Percentiles rank a stretch among this genome's conserved stretches.
Evolutionary conservation across 345 rosid genomes (phyloP).

Genomic region (Corchorus olitorius): DNA sequence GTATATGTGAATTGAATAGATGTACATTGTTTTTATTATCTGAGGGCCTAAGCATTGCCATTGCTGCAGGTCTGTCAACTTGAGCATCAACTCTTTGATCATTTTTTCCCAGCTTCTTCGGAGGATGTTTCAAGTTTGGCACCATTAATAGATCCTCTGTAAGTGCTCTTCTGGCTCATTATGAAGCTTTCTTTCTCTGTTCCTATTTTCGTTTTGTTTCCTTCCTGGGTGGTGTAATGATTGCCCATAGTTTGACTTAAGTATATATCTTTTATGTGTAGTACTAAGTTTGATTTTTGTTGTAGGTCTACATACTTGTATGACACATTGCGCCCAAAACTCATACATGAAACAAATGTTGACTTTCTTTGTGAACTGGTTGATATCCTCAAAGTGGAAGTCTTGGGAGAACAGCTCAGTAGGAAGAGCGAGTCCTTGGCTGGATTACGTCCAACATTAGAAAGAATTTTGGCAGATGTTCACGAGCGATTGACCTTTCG

Average conservation of each 20-base stretch:
- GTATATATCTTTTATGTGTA: not conserved
- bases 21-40: not conserved
- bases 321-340: slow-evolving; percentile 91
- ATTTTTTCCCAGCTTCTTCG: slow-evolving; percentile 90
- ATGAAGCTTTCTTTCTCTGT: not conserved
- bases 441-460: slow-evolving; percentile 82
- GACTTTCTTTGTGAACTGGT: slow-evolving; percentile 96
- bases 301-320: slow-evolving; percentile 87
- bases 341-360: slow-evolving; percentile 83
- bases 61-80: slow-evolving; percentile 88
- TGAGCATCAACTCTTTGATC: slow-evolving; percentile 93
- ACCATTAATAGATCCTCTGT: slow-evolving; percentile 92
- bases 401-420: slow-evolving; percentile 79
- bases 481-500: slow-evolving; percentile 94
- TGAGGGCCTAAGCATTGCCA: slow-evolving; percentile 11
- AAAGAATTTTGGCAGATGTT: slow-evolving; percentile 91
- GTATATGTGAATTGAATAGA: not conserved
- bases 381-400: slow-evolving; percentile 93
- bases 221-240: not conserved
- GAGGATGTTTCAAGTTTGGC: slow-evolving; percentile 91
- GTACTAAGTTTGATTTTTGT: not conserved
- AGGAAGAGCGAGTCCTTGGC: slow-evolving; percentile 80
- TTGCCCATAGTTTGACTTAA: slow-evolving; percentile 11
- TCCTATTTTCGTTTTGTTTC: not conserved
- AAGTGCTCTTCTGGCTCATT: slow-evolving; percentile 35